Base-by-base conservation (phyloP, 345 rosid species). In the Theobroma cacao region DNA sequence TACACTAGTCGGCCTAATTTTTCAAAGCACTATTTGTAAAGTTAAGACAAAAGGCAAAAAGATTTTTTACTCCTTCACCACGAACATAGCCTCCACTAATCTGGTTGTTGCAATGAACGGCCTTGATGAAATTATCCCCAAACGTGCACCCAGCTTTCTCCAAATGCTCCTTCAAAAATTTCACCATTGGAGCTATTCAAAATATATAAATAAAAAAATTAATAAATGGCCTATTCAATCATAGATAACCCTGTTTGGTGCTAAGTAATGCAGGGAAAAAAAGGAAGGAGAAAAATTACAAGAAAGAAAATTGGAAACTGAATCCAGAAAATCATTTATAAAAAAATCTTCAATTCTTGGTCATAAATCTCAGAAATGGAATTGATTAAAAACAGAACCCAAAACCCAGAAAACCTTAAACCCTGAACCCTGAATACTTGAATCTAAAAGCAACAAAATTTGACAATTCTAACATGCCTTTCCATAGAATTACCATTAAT, bases 91-190 rank as follows among this genome's bases (percentile, higher is more conserved):
- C 94, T 28, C 99, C 99, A 52, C 84, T 76, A 40, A 91, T 81
- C 75, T 80, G 67, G 47, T 75, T 40, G 30, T 87, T 78, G 81
- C 98, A 96, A 28, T 86, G 67, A 77, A 91, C 88, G 0, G 95
- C 98, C 80, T 86, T 91, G 59, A 92, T 53, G 87, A 96, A 94
- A 53, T 88, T 96, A 71, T 91, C 93, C 62, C 87, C 91, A 36
- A 94, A 59, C 50, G 83, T 84, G 81, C 98, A 96, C 64, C 98
- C 99, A 6, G 95, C 76, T 79, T 92, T 96, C 90, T 90, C 95
- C 89, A 96, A 48, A 68, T 91, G 89, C 88, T 92, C 97, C 90
- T 77, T 91, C 87, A 96, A 80, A 85, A 92, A 90, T 81, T 89
- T 91, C 84, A 91, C 98, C 82, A 78, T 89, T 62, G 99, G 98